phyloP scores from a whole-genome alignment of 2,329 filamentous ascomycete species.

The Venturia oleaginea region DNA sequence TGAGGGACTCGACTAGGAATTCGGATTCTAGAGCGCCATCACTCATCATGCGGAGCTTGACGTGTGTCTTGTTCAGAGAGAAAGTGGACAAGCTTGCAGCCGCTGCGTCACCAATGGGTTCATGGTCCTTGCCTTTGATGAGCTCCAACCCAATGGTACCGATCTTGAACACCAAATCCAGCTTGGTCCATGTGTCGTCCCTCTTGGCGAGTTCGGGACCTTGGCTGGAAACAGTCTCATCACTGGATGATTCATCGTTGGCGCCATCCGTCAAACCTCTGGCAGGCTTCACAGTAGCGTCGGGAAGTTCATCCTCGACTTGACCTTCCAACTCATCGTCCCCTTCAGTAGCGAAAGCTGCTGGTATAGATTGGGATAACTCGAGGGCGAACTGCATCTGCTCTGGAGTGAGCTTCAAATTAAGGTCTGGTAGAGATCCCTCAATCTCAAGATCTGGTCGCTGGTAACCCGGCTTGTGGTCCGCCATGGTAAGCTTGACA shows the following conservation, averaged over 20 bases:
- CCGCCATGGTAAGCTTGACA: constrained; percentile 85
- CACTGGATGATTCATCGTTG: constrained; percentile 22
- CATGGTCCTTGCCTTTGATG: constrained; percentile 63
- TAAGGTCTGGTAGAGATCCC: constrained; percentile 87
- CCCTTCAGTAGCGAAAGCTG: constrained; percentile 68
- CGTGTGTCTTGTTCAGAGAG: constrained; percentile 81
- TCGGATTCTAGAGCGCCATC: constrained; percentile 90
- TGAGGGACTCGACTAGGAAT: constrained; percentile 86
- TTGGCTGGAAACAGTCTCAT: constrained; percentile 25
- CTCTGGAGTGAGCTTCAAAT: constrained; percentile 78
- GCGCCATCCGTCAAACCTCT: constrained; percentile 30
- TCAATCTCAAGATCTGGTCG: constrained; percentile 87
- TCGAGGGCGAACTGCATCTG: constrained; percentile 86
- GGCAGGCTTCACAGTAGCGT: constrained; percentile 42
- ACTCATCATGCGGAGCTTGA: constrained; percentile 88
- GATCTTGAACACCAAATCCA: constrained; percentile 85
- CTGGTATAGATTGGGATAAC: constrained; percentile 77
- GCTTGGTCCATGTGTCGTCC: constrained; percentile 75
- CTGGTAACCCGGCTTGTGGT: constrained; percentile 67
- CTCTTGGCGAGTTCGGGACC: constrained; percentile 54
- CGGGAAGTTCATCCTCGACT: constrained; percentile 62
- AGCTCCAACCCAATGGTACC: constrained; percentile 83
- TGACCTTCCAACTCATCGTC: constrained; percentile 62
- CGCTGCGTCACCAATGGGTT: constrained; percentile 70
- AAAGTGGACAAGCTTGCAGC: constrained; percentile 84